Percentiles rank a stretch among this genome's conserved stretches.
Conservation (phyloP, 2,329 filamentous ascomycete species). For the Camptophora hylomeconis region DNA sequence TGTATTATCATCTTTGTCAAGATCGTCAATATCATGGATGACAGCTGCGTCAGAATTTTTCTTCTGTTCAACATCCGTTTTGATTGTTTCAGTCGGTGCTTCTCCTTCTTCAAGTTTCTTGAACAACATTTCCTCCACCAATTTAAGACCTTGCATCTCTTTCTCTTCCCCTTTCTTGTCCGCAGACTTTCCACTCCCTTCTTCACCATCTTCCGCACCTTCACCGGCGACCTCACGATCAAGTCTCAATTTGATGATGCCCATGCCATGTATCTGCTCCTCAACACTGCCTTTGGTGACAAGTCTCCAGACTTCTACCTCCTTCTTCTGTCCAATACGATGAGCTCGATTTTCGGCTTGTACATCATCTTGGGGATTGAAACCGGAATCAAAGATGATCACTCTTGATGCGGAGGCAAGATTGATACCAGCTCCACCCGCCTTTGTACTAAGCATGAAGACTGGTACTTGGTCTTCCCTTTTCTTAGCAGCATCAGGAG, state of each 20-base stretch:
- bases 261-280: constrained; percentile 82
- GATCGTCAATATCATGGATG: background rate
- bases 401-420: constrained; percentile 93
- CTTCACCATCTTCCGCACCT: constrained; percentile 37
- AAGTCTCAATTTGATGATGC: constrained; percentile 82
- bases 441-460: constrained; percentile 85
- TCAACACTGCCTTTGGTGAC: constrained; percentile 76
- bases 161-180: constrained; percentile 18
- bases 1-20: background rate
- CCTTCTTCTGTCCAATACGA: constrained; percentile 77
- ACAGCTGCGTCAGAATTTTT: background rate
- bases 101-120: constrained; percentile 23
- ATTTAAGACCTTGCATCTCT: constrained; percentile 37
- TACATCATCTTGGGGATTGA: constrained; percentile 96
- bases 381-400: constrained; percentile 91
- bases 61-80: background rate
- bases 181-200: constrained; percentile 21
- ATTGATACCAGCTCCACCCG: constrained; percentile 95
- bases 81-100: background rate
- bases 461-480: too few species aligned
- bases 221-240: constrained; percentile 60
- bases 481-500: too few species aligned
- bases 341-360: constrained; percentile 96
- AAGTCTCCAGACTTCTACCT: constrained; percentile 80
- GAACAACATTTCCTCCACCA: constrained; percentile 37